A percentile compares a stretch with the other conserved stretches of the same genome.
phyloP scores from a whole-genome alignment of 2,329 filamentous ascomycete genomes.

The Aureobasidium vineae region DNA sequence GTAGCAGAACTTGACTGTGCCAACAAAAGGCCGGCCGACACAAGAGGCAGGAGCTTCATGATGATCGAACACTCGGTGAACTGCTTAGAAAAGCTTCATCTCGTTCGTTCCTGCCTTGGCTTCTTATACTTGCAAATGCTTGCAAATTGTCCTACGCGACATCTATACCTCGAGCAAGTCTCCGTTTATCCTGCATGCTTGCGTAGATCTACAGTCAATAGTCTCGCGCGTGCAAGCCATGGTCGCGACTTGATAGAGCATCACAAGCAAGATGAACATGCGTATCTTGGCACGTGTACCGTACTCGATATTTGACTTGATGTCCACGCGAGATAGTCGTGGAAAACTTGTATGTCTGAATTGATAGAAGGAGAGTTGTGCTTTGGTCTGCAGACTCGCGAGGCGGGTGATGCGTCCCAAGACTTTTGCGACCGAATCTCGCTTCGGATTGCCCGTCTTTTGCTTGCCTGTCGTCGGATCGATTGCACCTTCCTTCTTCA shows the following conservation, averaged over 20 bases:
- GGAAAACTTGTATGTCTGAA: neutral
- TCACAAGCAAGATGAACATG: neutral
- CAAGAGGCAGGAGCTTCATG: constrained; percentile 19
- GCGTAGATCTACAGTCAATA: constrained; percentile 16
- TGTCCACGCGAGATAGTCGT: neutral
- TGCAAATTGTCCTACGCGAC: neutral
- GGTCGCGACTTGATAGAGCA: constrained; percentile 4
- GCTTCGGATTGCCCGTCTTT: neutral
- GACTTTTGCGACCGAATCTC: constrained; percentile 15
- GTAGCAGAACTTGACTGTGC: constrained; percentile 1
- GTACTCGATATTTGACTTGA: neutral
- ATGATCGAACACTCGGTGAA: neutral
- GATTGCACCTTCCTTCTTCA: neutral
- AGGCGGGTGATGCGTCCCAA: neutral
- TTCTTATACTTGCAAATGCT: neutral
- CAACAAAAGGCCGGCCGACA: neutral
- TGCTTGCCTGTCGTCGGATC: neutral
- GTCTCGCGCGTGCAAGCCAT: constrained; percentile 11
- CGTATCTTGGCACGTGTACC: constrained; percentile 5
- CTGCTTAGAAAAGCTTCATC: neutral
- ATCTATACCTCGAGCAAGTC: neutral
- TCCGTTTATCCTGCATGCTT: neutral
- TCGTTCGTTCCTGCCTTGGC: neutral
- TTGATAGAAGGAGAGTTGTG: neutral
- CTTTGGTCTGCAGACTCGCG: constrained; percentile 1